A percentile compares a stretch with the other conserved stretches of the same genome.
These are phyloP conservation scores for Hortiboletus campestris DNA, from an alignment of 768 basidiomycete genomes.

Conservation along the genomic window DNA sequence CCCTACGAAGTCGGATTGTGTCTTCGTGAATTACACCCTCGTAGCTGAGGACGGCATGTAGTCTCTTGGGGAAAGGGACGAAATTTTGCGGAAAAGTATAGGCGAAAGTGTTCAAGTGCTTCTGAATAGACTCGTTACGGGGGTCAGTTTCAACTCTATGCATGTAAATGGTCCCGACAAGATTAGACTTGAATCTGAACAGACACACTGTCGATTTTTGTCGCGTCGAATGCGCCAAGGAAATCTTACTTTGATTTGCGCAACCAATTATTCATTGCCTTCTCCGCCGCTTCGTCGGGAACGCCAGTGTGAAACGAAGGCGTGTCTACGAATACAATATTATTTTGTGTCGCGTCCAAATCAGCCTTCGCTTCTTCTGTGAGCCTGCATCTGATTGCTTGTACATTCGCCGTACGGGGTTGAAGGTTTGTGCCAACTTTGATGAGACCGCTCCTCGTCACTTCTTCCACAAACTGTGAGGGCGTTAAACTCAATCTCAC, in stretches of 20 bases:
- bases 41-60: conserved; percentile 12
- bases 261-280: conserved; percentile 6
- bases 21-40: rapidly evolving
- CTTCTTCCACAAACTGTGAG: conserved; percentile 8
- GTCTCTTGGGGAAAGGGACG: neutral
- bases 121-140: neutral
- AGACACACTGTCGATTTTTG: neutral
- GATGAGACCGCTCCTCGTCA: neutral
- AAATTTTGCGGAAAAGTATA: conserved; percentile 2
- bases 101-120: conserved; percentile 10
- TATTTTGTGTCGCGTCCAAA: neutral
- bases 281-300: neutral
- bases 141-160: conserved; percentile 9
- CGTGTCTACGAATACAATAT: conserved; percentile 25
- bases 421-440: neutral
- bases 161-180: conserved; percentile 16
- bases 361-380: neutral
- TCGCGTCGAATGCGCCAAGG: neutral
- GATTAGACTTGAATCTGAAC: conserved; percentile 8
- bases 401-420: neutral
- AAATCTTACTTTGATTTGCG: neutral
- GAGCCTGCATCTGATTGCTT: conserved; percentile 15
- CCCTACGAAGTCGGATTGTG: neutral
- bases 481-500: neutral
- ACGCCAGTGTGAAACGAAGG: conserved; percentile 13